These are phyloP conservation scores for Wilcoxina mikolae DNA, from an alignment of 495 filamentous ascomycete species.

Conservation along the genomic window DNA sequence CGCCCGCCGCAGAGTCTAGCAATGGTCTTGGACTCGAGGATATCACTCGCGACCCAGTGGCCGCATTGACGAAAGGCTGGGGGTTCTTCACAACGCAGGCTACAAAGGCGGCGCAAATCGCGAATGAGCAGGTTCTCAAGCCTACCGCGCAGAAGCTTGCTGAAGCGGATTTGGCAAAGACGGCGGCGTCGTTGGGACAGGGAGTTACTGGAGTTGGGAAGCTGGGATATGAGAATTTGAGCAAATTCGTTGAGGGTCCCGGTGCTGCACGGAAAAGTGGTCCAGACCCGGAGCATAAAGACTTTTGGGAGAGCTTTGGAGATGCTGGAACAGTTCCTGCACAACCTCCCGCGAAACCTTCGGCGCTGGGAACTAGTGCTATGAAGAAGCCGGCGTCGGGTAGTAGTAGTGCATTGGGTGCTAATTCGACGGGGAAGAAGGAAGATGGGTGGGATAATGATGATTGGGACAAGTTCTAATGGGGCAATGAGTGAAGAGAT, in stretches of 20 bases:
- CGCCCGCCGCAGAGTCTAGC: constrained; percentile 22
- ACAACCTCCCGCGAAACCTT: constrained; percentile 16
- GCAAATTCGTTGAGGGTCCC: constrained; percentile 46
- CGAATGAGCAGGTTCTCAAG: constrained; percentile 79
- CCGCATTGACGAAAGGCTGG: constrained; percentile 76
- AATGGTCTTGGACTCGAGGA: constrained; percentile 44
- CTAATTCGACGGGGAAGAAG: neutral
- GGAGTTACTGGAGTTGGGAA: constrained; percentile 49
- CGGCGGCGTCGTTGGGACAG: constrained; percentile 50
- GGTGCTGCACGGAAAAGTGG: constrained; percentile 13
- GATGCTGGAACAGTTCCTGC: constrained; percentile 35
- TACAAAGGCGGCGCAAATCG: constrained; percentile 69
- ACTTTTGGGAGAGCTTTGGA: constrained; percentile 82
- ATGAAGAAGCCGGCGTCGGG: constrained; percentile 19
- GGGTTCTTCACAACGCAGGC: constrained; percentile 85
- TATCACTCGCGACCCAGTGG: constrained; percentile 79
- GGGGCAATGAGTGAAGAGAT: neutral
- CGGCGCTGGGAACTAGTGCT: constrained; percentile 33
- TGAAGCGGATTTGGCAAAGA: constrained; percentile 73
- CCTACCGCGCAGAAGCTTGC: constrained; percentile 77
- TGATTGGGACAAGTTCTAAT: constrained; percentile 4
- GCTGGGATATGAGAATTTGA: constrained; percentile 66
- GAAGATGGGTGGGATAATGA: constrained; percentile 3
- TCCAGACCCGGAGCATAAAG: constrained; percentile 53
- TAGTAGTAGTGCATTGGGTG: neutral